A percentile compares a stretch with the other conserved stretches of the same genome.
Evolutionary conservation across 1,284 basidiomycete species (phyloP).

Genomic region (Ceratobasidium sp.): DNA sequence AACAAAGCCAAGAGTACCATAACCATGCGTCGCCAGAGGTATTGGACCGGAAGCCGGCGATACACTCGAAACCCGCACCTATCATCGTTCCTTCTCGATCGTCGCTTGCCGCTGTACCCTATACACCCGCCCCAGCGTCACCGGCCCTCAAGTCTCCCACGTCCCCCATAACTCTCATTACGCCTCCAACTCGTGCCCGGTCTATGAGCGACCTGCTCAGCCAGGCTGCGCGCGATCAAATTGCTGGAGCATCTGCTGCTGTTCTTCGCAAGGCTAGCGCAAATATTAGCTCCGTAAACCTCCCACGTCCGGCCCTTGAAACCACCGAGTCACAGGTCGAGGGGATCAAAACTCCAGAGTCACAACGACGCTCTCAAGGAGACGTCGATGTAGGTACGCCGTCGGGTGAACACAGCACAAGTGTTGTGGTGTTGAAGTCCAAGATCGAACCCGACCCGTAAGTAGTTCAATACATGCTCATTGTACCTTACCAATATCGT

Average conservation of each 20-base stretch:
- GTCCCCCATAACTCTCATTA: slow-evolving; percentile 4
- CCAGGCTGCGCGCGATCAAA: slow-evolving; percentile 54
- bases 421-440: background rate
- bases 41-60: slow-evolving; percentile 9
- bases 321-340: background rate
- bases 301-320: slow-evolving; percentile 1
- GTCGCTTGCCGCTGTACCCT: background rate
- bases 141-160: slow-evolving; percentile 29
- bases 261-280: slow-evolving; percentile 32
- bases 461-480: background rate
- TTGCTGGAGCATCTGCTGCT: slow-evolving; percentile 22
- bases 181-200: slow-evolving; percentile 56
- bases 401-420: background rate
- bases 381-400: background rate
- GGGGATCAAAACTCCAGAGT: background rate
- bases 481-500: background rate
- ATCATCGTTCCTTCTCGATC: background rate
- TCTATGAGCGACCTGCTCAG: slow-evolving; percentile 62
- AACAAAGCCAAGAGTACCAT: slow-evolving; percentile 49
- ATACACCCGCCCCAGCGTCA: slow-evolving; percentile 1
- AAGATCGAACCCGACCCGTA: slow-evolving; percentile 18
- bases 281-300: background rate
- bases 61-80: background rate
- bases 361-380: background rate
- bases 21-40: slow-evolving; percentile 36